Evolutionary conservation across 768 basidiomycete genomes (phyloP), one percentile per base, ranked within the genome.

Genomic region (Chiua virens): DNA sequence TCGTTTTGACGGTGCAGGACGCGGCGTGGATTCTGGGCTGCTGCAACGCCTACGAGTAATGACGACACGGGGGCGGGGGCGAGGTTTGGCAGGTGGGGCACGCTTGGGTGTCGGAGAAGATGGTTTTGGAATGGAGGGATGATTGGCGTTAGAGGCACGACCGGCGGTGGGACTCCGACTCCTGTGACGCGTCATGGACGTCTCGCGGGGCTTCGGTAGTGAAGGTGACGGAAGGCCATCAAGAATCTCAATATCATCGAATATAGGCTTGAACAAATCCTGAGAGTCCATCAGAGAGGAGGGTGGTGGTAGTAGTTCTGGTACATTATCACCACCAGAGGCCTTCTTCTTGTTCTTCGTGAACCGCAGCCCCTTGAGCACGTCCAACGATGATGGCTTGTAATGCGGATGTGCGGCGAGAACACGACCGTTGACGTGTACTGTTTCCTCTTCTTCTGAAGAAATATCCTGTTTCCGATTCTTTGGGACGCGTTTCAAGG

Each of bases 301-400:
- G 0, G 69, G 51, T 0, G 50, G 54, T 13, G 68, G 61, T 6
- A 50, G 55, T 3, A 13, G 22, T 5, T 62, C 59, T 21, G 22
- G 11, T 1, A 23, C 6, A 14, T 27, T 8, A 9, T 60, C 53
- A 2, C 5, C 28, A 23, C 39, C n/a, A n/a, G n/a, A 11, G 48
- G 46, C 30, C 2, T 21, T 47, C 25, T 56, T 60, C 50, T 67
- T 63, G 39, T 39, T 74, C 22, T 62, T 75, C 60, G 61, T 77
- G 74, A 77, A 53, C 67, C 73, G 56, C 21, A 70, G 42, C 1
- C 0, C 1, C 54, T 58, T 62, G 13, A 56, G 0, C 3, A 15
- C n/a, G 10, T 20, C 6, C 2, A 3, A 4, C 2, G 59, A 50
- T 3, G 61, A 58, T 0, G 60, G 67, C 40, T 49, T 60, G 37